Evolutionary conservation across 1,284 basidiomycete genomes (phyloP), one percentile per base, ranked within the genome.

Genomic region (Flammula alnicola): DNA sequence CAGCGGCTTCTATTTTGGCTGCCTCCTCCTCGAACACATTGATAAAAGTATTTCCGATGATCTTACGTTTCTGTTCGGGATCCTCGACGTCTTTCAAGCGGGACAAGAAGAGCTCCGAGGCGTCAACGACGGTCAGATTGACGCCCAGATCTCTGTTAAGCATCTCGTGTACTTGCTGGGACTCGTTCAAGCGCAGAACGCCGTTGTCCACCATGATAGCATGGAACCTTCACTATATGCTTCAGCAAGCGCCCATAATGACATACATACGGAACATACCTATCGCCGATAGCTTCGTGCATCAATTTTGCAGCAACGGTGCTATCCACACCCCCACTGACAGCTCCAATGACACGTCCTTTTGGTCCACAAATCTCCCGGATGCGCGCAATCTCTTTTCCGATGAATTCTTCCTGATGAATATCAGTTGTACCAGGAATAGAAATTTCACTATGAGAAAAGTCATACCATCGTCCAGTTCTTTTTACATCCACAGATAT

Each of bases 171-270:
- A 99, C 97, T 72, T 98, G 94, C 52, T 81, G 69, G 14, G 90
- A 95, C 69, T 99, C 97, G 68, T 98, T 88, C 60, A 90, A 74
- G 43, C 97, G 90, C 25, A 99, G 80, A 29, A 99, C 96, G 58
- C 97, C 97, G 65, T 99, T 99, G 75, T 99, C 97, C 44, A 99
- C 97, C 95, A 99, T 97, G 74, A 99, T 97, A 9, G 96, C 97
- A 67, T 98, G 97, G 81, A 99, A 99, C 54, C 93, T 94, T 54
- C 26, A 43, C 27, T 8, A 41, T 12, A 32, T 39, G 52, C 11
- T 30, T 44, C 37, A 41, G 33, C 39, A 35, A 44, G 41, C n/a
- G 35, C 41, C 49, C 20, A 46, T 26, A 47, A 19, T n/a, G 27
- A 19, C 49, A 42, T 30, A 32, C 42, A 43, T 29, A 35, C 33